Evolutionary conservation across 352 stramenopile species (phyloP), one percentile per base, ranked within the genome.

Genomic region (Phytophthora hibernalis): DNA sequence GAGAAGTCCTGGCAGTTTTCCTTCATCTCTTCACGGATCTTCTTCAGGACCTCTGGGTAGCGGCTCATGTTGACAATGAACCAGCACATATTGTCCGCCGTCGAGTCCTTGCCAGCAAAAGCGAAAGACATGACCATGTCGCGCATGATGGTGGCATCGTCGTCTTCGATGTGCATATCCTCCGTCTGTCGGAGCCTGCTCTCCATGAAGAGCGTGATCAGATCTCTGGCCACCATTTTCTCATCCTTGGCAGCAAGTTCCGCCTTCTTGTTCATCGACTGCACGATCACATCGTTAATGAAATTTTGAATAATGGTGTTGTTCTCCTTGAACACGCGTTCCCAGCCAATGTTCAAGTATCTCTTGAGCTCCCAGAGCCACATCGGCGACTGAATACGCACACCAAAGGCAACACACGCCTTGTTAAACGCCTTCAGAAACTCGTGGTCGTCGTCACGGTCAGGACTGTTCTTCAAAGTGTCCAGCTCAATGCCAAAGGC

Each of bases 51-150:
- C 2, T 87, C 52, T 2, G 83, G 85, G 37, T 92, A 68, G 10
- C 68, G 63, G 30, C 74, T 76, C 53, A 96, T 78, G 54, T 89
- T 86, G 44, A 91, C 83, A 42, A 92, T 70, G 33, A 91, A 82
- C 87, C 87, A 96, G 20, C 59, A 69, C 62, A 96, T 76, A 15
- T 65, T 76, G 43, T 83, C 74, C 0, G 85, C 80, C 2, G 82
- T 92, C n/a, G 85, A 89, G 71, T 95, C 87, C 26, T 88, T 82
- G 42, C 85, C 87, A 9, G 82, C 87, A 42, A 94, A 83, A 31
- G 91, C 74, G 43, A 94, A 91, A 21, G 77, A 88, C 57, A 93
- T 74, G 18, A 91, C 72, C 66, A 95, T 89, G 54, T 94, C 82
- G 1, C 83, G 74, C 44, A 95, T 77, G 31, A 78, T 74, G n/a